These are phyloP conservation scores for Trichosanthes truncata DNA, from an alignment of 306 rosid genomes.

Conservation along the genomic window DNA sequence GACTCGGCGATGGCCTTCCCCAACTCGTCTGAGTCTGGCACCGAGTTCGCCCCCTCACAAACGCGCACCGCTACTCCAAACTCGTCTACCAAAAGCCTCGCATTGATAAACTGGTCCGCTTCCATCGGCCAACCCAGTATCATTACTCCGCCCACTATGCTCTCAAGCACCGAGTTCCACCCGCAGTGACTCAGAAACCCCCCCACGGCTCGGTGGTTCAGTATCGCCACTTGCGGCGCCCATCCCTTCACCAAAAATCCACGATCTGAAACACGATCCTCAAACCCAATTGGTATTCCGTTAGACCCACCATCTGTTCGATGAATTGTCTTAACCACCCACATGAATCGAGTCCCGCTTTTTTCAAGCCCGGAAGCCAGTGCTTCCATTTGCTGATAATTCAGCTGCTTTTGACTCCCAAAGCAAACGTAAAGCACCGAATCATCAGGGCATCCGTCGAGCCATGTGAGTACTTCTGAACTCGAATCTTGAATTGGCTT, in stretches of 20 bases:
- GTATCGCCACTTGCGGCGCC: constrained; percentile 41
- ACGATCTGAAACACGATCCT: constrained; percentile 29
- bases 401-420: constrained; percentile 56
- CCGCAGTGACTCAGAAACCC: constrained; percentile 60
- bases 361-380: constrained; percentile 54
- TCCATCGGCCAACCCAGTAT: constrained; percentile 81
- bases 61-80: constrained; percentile 30
- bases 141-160: constrained; percentile 28
- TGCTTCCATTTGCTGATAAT: constrained; percentile 40
- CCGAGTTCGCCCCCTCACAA: constrained; percentile 37
- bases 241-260: constrained; percentile 37
- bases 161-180: constrained; percentile 60
- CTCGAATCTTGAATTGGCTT: neutral
- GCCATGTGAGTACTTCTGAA: constrained; percentile 26
- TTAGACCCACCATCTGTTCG: constrained; percentile 20
- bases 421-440: constrained; percentile 64
- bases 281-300: constrained; percentile 36
- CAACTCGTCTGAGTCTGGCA: constrained; percentile 39
- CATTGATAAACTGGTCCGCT: constrained; percentile 58
- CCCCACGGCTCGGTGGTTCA: constrained; percentile 39
- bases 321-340: constrained; percentile 40
- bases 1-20: constrained; percentile 14
- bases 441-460: constrained; percentile 35
- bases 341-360: constrained; percentile 35
- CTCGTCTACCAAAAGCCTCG: constrained; percentile 42